These are phyloP conservation scores for Ilyonectria sp. DNA, from an alignment of 2,329 filamentous ascomycete genomes.

Conservation along the genomic window DNA sequence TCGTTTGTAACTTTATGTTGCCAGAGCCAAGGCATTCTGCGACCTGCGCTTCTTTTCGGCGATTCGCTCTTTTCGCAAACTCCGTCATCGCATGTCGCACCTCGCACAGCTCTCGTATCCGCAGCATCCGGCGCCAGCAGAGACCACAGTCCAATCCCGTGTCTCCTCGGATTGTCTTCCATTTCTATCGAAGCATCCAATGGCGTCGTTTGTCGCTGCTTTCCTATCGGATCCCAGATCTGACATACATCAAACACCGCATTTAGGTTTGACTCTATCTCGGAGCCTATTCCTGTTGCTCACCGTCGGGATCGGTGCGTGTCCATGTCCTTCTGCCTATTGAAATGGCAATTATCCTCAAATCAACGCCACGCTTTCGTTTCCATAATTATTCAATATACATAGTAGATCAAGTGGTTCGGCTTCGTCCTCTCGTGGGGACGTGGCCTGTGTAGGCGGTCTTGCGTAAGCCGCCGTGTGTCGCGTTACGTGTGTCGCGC, in stretches of 20 bases:
- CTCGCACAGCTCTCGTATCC: conserved; percentile 27
- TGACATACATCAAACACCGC: conserved; percentile 21
- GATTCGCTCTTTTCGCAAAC: conserved; percentile 22
- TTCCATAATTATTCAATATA: conserved; percentile 28
- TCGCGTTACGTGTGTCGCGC: conserved; percentile 21
- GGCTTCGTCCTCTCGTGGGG: conserved; percentile 15
- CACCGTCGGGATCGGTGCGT: conserved; percentile 9
- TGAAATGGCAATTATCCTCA: conserved; percentile 21
- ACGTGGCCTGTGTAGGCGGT: conserved; percentile 20
- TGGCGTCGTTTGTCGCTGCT: conserved; percentile 20
- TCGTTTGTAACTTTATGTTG: neutral
- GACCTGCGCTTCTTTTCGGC: conserved; percentile 22
- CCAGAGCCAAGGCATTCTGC: conserved; percentile 20
- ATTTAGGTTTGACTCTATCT: conserved; percentile 11
- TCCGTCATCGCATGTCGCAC: conserved; percentile 10
- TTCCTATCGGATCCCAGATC: conserved; percentile 17
- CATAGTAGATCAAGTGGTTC: conserved; percentile 35
- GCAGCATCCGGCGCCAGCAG: conserved; percentile 38
- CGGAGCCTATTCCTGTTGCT: neutral
- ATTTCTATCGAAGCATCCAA: conserved; percentile 11
- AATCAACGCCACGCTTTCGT: conserved; percentile 39
- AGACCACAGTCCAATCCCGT: conserved; percentile 19
- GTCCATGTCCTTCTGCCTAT: conserved; percentile 8
- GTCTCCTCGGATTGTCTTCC: neutral
- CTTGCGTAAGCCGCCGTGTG: conserved; percentile 19